Evolutionary conservation across 2,329 filamentous ascomycete species (phyloP).

Genomic region (Calonectria pteridis): DNA sequence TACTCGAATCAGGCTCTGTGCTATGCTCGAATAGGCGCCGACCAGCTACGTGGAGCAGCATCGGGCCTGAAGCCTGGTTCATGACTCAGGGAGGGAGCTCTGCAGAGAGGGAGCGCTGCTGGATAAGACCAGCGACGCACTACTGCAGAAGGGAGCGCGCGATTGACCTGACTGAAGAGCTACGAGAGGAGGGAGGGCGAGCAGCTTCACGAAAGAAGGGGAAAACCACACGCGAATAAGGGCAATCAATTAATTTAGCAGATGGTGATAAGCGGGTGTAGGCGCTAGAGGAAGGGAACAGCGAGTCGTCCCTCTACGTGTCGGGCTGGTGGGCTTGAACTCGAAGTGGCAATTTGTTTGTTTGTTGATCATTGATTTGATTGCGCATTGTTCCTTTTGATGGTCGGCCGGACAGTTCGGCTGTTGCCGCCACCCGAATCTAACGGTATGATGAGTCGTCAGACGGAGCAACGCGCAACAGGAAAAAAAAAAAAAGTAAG

Average conservation of each 20-base stretch:
- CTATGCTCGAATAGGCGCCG: neutral
- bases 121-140: conserved; percentile 3
- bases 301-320: conserved; percentile 23
- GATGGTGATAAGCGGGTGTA: neutral
- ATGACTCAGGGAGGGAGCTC: conserved; percentile 16
- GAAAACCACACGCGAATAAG: neutral
- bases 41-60: neutral
- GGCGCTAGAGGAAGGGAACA: conserved; percentile 12
- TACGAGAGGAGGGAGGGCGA: neutral
- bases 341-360: conserved; percentile 15
- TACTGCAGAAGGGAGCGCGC: conserved; percentile 20
- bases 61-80: neutral
- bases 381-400: conserved; percentile 1
- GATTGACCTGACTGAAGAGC: neutral
- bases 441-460: conserved; percentile 9
- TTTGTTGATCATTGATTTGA: conserved; percentile 15
- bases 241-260: neutral
- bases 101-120: neutral
- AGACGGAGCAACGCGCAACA: neutral
- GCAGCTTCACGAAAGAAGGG: neutral
- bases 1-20: neutral
- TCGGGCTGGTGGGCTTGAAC: neutral
- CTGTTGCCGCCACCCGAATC: conserved; percentile 24
- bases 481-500: neutral
- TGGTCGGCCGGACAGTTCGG: conserved; percentile 16